Evolutionary conservation across 768 basidiomycete genomes (phyloP), one percentile per base, ranked within the genome.

Genomic region (Ephemerocybe angulata): DNA sequence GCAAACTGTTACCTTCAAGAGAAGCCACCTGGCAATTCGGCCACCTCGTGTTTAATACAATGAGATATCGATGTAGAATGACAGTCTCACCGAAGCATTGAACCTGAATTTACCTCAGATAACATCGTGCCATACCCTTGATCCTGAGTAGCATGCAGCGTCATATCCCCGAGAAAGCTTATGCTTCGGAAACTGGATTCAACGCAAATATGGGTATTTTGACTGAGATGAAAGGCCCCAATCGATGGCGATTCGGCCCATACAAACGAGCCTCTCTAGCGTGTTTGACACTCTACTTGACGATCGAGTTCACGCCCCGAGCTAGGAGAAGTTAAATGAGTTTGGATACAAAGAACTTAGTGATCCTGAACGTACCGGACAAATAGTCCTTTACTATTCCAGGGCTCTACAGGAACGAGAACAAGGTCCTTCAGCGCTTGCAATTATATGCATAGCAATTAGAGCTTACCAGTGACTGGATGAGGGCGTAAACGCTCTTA

Each of bases 401-500:
- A 1, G 81, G 65, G 60, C 83, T 89, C 87, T 90, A 57, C 12
- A 41, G n/a, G 22, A 11, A 29, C 10, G 19, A 51, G 17, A 25
- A 47, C 19, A 12, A 4, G 3, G 27, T 13, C 4, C 21, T 19
- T 11, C 24, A 52, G 15, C 24, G 15, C 50, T 12, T 17, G 30
- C 6, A 31, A 29, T 59, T 8, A 17, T 15, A 35, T 17, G 21
- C 2, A 44, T 13, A 30, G 24, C 29, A 33, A 24, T 11, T 11
- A 50, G 12, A 15, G 66, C 77, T 47, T 55, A 90, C 90, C 63
- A 93, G 70, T 47, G 80, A 78, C 65, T 88, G 89, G 59, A 93
- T 82, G 27, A 90, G 72, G 44, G 90, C 88, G 64, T 91, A 93
- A n/a, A 93, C 82, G 57, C 84, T 88, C 74, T 88, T 90, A 74